Base-by-base conservation (phyloP, 441 rosid species). In the Mallotus japonicus region DNA sequence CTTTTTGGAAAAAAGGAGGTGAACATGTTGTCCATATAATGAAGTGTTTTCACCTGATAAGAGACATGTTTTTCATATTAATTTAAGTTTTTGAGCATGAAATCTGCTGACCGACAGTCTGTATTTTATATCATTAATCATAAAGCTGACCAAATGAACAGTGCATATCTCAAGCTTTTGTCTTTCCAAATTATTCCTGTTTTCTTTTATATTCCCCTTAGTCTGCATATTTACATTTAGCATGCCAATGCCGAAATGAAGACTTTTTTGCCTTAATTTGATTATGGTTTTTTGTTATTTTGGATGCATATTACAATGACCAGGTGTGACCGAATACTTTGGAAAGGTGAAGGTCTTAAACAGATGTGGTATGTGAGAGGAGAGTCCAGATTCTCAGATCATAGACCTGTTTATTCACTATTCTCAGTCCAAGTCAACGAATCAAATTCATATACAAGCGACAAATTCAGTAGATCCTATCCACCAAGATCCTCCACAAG, bases 291-390 rank as follows among this genome's bases (percentile, higher is more conserved):
- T 49, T 13, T 49, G 13, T 4, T 47, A 19, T 15, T 54, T 37
- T 22, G 42, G 53, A 60, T 12, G 24, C 37, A 59, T 17, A 4
- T 19, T 6, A 13, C 51, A 42, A 66, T 74, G 65, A 40, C 60
- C 87, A 93, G 98, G 98, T 94, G 99, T 49, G 99, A 94, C 60
- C 72, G 99, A 80, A 90, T 94, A 81, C 62, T 94, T 32, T 94
- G 99, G 99, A 81, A 77, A 42, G 97, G 99, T 32, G 83, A 84
- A 57, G 93, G 95, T 51, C 86, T 92, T 55, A 89, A 90, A 51
- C 99, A 92, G 46, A 69, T 90, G 56, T 82, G 89, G 0, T 94
- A 94, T 64, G 67, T 83, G 0, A 85, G 99, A 15, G 97, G 97
- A 8, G 99, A 92, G 73, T 90, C 99, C 0, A 86, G 88, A 79